These are phyloP conservation scores for Geum urbanum DNA, from an alignment of 306 rosid genomes.

Conservation along the genomic window DNA sequence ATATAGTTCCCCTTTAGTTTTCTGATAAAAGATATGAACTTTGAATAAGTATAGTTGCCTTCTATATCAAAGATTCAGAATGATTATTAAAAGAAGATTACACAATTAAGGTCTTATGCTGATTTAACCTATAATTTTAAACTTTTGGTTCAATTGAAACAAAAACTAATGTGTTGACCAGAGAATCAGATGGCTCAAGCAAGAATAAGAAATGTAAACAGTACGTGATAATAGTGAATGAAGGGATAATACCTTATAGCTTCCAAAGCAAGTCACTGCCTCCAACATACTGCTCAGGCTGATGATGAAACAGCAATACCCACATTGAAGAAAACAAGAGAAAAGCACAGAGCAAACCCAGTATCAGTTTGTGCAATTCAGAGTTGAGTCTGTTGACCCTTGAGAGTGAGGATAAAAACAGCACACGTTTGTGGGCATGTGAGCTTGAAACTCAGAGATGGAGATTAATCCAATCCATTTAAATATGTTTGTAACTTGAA, in stretches of 20 bases:
- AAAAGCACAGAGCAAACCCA: constrained; percentile 30
- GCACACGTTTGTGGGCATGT: too few species aligned
- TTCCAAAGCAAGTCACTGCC: constrained; percentile 50
- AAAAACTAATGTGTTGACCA: neutral
- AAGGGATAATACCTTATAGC: constrained; percentile 51
- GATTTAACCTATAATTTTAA: neutral
- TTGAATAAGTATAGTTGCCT: neutral
- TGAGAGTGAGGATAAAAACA: too few species aligned
- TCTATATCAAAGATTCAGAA: neutral
- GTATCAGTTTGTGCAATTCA: constrained; percentile 2
- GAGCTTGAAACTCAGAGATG: too few species aligned
- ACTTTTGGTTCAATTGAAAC: neutral
- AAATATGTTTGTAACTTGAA: too few species aligned
- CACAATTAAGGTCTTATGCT: neutral
- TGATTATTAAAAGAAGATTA: neutral
- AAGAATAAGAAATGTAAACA: neutral
- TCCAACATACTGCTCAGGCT: constrained; percentile 59
- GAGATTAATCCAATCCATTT: too few species aligned
- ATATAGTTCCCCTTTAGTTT: neutral
- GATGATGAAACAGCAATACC: constrained; percentile 33
- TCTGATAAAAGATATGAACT: neutral
- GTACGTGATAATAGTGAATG: neutral
- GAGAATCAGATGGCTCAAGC: neutral
- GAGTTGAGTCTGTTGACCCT: too few species aligned
- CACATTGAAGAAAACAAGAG: constrained; percentile 28